Conservation (phyloP, 495 filamentous ascomycete genomes). For the Hypomontagnella monticulosa region DNA sequence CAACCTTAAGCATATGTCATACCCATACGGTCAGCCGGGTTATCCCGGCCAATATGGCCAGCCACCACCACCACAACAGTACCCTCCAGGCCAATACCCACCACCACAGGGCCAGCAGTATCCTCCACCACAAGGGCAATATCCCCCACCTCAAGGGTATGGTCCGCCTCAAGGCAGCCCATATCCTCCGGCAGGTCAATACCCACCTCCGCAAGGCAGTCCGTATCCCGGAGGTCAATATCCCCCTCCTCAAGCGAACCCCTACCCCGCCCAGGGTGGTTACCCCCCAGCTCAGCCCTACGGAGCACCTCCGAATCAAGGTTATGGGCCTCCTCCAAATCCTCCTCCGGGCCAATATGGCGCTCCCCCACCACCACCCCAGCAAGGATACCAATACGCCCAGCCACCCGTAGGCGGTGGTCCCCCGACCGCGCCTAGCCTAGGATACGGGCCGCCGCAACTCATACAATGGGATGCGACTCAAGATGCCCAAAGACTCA, state of each 20-base stretch:
- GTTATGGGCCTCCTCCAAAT: slow-evolving; percentile 49
- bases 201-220: slow-evolving; percentile 36
- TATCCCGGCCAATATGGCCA: slow-evolving; percentile 44
- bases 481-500: slow-evolving; percentile 71
- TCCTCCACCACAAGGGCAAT: slow-evolving; percentile 28
- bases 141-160: slow-evolving; percentile 31
- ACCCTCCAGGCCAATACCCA: slow-evolving; percentile 45
- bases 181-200: slow-evolving; percentile 14
- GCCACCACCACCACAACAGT: slow-evolving; percentile 48
- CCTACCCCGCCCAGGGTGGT: slow-evolving; percentile 38
- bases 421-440: slow-evolving; percentile 64
- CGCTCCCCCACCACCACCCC: slow-evolving; percentile 51
- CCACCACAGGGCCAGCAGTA: not conserved
- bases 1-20: slow-evolving; percentile 33
- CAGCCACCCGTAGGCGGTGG: slow-evolving; percentile 36
- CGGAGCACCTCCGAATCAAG: slow-evolving; percentile 43
- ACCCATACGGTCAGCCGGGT: slow-evolving; percentile 35
- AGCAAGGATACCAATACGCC: slow-evolving; percentile 34
- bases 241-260: slow-evolving; percentile 47
- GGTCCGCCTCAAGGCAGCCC: slow-evolving; percentile 23
- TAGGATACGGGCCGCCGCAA: slow-evolving; percentile 70
- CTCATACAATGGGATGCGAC: slow-evolving; percentile 71
- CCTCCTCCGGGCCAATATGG: slow-evolving; percentile 55
- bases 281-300: slow-evolving; percentile 46
- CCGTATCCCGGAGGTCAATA: slow-evolving; percentile 44